These are phyloP conservation scores for Lomentospora prolificans DNA, from an alignment of 2,329 filamentous ascomycete genomes.

Conservation along the genomic window DNA sequence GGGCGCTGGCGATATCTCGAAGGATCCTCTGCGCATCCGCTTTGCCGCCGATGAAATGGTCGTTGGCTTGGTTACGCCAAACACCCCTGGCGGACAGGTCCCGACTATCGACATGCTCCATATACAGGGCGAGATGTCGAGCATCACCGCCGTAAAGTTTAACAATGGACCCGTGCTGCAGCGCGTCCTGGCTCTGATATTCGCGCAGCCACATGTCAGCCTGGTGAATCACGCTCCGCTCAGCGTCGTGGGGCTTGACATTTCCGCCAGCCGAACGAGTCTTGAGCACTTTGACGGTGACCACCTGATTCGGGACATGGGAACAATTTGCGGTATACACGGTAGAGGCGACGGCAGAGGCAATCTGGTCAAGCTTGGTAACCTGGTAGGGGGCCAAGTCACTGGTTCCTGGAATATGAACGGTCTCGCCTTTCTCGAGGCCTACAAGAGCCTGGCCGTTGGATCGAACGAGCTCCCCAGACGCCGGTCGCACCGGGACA, in stretches of 20 bases:
- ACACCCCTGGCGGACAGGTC: constrained; percentile 39
- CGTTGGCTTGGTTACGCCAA: constrained; percentile 37
- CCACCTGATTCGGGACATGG: constrained; percentile 39
- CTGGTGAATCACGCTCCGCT: constrained; percentile 47
- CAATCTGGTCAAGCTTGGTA: constrained; percentile 47
- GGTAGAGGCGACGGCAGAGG: constrained; percentile 41
- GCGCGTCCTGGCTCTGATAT: constrained; percentile 9
- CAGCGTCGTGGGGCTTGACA: constrained; percentile 37
- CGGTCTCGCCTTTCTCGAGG: constrained; percentile 37
- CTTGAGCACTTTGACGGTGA: constrained; percentile 53
- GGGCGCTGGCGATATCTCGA: constrained; percentile 41
- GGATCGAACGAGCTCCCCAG: constrained; percentile 35
- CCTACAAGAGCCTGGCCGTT: constrained; percentile 42
- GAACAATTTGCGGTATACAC: constrained; percentile 48
- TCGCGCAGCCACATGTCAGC: constrained; percentile 41
- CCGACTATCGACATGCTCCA: constrained; percentile 50
- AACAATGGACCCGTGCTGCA: constrained; percentile 48
- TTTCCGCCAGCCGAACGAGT: constrained; percentile 32
- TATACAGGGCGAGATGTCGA: constrained; percentile 48
- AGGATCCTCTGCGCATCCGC: constrained; percentile 42
- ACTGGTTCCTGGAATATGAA: constrained; percentile 37
- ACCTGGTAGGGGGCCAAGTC: constrained; percentile 45
- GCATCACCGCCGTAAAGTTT: constrained; percentile 49
- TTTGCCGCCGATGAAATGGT: constrained; percentile 39
- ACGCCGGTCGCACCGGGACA: background rate